These are phyloP conservation scores for Kurtzmaniella cleridarum DNA, from an alignment of 805 yeast genomes.

Conservation along the genomic window DNA sequence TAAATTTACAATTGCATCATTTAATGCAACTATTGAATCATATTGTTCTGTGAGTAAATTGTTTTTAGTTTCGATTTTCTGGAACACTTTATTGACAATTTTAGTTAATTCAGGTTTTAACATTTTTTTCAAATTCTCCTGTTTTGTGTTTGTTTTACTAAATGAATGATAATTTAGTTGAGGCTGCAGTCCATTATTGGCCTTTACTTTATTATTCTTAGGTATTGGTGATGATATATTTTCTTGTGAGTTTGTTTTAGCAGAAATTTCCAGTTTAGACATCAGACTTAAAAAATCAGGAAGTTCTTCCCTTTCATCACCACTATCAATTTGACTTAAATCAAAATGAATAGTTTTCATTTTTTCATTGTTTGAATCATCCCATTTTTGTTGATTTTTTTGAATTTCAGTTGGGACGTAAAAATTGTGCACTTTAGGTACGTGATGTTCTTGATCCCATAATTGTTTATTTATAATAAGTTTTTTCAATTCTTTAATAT, in stretches of 20 bases:
- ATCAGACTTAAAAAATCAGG: not conserved
- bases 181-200: not conserved
- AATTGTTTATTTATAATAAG: slow-evolving; percentile 29
- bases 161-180: slow-evolving; percentile 2
- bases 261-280: not conserved
- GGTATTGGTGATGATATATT: not conserved
- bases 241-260: too few species aligned
- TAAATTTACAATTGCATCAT: slow-evolving; percentile 25
- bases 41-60: slow-evolving; percentile 27
- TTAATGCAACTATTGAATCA: slow-evolving; percentile 33
- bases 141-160: slow-evolving; percentile 10
- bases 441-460: slow-evolving; percentile 37
- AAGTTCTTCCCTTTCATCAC: slow-evolving; percentile 1
- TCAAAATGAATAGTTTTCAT: slow-evolving; percentile 27
- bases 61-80: slow-evolving; percentile 29
- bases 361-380: slow-evolving; percentile 5
- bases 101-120: slow-evolving; percentile 25
- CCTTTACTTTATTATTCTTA: not conserved
- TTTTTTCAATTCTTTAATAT: slow-evolving; percentile 17
- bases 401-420: slow-evolving; percentile 35
- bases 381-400: slow-evolving; percentile 29
- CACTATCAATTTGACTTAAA: slow-evolving; percentile 25
- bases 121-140: slow-evolving; percentile 11
- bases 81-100: slow-evolving; percentile 37
- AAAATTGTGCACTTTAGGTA: slow-evolving; percentile 22